Evolutionary conservation across 257 asterid genomes (phyloP), one percentile per base, ranked within the genome.

Genomic region (Scutellaria minor): DNA sequence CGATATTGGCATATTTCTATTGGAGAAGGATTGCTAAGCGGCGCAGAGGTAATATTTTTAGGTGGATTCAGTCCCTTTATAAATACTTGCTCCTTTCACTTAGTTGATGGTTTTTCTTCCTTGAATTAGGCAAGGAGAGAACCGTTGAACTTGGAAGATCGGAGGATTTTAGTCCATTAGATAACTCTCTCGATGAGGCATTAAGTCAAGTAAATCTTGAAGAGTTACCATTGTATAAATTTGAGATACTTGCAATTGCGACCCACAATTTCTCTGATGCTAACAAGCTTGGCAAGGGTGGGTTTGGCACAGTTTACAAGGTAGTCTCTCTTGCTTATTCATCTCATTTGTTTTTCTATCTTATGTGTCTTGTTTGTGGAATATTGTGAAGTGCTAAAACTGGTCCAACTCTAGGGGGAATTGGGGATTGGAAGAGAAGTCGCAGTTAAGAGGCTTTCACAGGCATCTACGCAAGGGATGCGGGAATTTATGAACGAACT

Each of bases 1-100:
- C 61, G 22, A 12, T 77, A 31, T 67, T 62, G 40, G 61, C 75
- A 9, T 79, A 27, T 66, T 20, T 81, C 50, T 37, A 51, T 40
- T 64, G 88, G 86, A 85, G 61, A 61, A 78, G 83, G 79, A 60
- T 75, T 61, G 48, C 74, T 37, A 81, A 75, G 72, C 65, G 13
- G 53, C 35, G 24, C 10, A 79, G 79, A 82, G 88, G 93, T 89
- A 83, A 71, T 48, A 6, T 15, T 57, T 60, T 47, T 11, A 10
- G 12, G 27, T 51, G 47, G 13, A 40, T 10, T 46, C 53, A 31
- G 53, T 42, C 47, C 47, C 15, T 56, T 18, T 59, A 56, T 9
- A 22, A 14, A 6, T 72, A 5, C 40, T 7, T 46, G 35, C 24
- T 7, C 44, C 18, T 22, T 40, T 60, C 35, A 12, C 58, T 59